Percentiles rank a stretch among this genome's conserved stretches.
Conservation (phyloP, 2,329 filamentous ascomycete species). For the Alternaria sp. region DNA sequence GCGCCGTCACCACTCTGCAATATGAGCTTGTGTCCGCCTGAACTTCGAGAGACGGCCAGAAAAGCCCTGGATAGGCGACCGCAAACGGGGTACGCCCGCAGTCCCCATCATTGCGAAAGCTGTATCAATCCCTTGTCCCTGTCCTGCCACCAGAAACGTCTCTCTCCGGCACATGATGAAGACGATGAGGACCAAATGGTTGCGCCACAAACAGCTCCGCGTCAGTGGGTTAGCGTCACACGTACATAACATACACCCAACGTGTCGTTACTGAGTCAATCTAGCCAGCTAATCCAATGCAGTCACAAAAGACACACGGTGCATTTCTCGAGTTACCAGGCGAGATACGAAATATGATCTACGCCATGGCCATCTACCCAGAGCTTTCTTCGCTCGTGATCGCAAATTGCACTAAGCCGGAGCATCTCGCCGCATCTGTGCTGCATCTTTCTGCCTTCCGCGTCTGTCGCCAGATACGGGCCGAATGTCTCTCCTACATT, state of each 20-base stretch:
- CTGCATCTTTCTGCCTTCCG: constrained; percentile 27
- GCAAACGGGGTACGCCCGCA: too few species aligned
- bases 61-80: too few species aligned
- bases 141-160: not conserved
- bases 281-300: not conserved
- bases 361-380: constrained; percentile 19
- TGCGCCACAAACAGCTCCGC: not conserved
- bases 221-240: not conserved
- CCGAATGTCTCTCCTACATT: constrained; percentile 27
- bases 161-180: not conserved
- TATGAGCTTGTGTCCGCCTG: too few species aligned
- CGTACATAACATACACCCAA: not conserved
- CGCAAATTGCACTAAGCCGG: not conserved
- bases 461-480: constrained; percentile 24
- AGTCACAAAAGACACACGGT: not conserved
- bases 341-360: constrained; percentile 33
- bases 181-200: not conserved
- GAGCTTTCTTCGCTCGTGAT: constrained; percentile 6
- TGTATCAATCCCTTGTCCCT: not conserved
- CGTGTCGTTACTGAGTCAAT: not conserved
- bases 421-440: constrained; percentile 14
- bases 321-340: constrained; percentile 26
- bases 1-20: too few species aligned
- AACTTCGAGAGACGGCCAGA: too few species aligned
- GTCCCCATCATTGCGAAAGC: not conserved